phyloP scores from a whole-genome alignment of 2,329 filamentous ascomycete species.

The Alternaria metachromatica region DNA sequence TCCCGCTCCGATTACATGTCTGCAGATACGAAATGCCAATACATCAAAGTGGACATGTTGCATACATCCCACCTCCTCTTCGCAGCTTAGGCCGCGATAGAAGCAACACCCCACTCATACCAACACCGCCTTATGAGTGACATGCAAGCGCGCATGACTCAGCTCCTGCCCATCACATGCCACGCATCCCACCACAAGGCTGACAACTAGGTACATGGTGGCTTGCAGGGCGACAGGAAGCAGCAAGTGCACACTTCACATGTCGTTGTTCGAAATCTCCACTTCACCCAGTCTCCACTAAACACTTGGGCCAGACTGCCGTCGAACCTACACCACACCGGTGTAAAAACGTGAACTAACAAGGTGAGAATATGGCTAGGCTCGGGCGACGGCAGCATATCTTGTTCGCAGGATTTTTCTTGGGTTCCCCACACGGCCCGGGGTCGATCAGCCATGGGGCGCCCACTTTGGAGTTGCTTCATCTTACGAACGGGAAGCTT shows the following conservation, averaged over 20 bases:
- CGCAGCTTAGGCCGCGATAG: not conserved
- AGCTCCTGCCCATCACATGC: not conserved
- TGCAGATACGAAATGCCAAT: not conserved
- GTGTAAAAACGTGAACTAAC: not conserved
- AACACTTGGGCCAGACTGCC: not conserved
- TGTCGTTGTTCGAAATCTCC: not conserved
- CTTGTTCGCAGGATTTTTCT: not conserved
- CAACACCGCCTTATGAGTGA: not conserved
- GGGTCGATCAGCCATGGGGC: not conserved
- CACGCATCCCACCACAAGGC: not conserved
- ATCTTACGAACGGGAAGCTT: not conserved
- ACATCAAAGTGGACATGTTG: not conserved
- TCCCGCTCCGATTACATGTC: not conserved
- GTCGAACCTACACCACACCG: not conserved
- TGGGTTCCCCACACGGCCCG: not conserved
- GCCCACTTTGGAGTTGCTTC: not conserved
- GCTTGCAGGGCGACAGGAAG: not conserved
- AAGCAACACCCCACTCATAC: not conserved
- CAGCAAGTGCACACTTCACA: not conserved
- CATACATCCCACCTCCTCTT: not conserved
- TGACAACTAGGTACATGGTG: not conserved
- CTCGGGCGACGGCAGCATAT: conserved; percentile 2
- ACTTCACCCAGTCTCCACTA: not conserved
- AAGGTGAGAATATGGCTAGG: not conserved
- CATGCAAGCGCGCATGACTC: not conserved